Base-by-base conservation (phyloP, 345 rosid species). In the Brassica rapa region DNA sequence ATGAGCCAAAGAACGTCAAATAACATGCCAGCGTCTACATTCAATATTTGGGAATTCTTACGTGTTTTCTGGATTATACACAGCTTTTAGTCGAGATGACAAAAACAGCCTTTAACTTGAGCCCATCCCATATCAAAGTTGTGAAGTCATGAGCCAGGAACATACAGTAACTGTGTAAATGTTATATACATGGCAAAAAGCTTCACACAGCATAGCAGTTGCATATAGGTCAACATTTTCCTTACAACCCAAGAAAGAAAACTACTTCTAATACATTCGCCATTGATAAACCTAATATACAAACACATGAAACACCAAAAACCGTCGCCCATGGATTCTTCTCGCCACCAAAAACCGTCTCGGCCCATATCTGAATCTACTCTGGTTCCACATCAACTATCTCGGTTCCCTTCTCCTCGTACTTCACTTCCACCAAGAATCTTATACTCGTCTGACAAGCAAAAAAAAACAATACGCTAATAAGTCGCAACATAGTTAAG, bases 341-440 rank as follows among this genome's bases (percentile, higher is more conserved):
- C 4, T 61, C 33, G 30, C 74, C 66, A 24, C 71, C 60, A 53
- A 5, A 53, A 53, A 53, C 60, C 60, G 0, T 27, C 30, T 27
- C 30, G 30, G 3, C 1, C 30, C 30, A 27, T 27, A 1, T 6
- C 19, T 10, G 0, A 3, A 11, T 33, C 46, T 80, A 80, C 49
- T 75, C 35, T 25, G 83, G 77, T 11, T 80, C 80, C 0, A 46
- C 77, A 57, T 80, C 83, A 1, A 75, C 49, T 11, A 75, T 32
- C 43, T 75, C 80, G 0, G 80, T 84, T 63, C 74, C 85, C 62
- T 76, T 84, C 76, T 90, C 91, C 68, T 89, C 97, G 16, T 86
- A 91, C 85, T 86, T 91, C 68, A 88, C 90, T 67, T 80, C 89
- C 69, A 90, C 96, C 85, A 90, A 74, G 82, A 53, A 53, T 6